phyloP scores from a whole-genome alignment of 179 eudicot species.

The Patellifolia procumbens region DNA sequence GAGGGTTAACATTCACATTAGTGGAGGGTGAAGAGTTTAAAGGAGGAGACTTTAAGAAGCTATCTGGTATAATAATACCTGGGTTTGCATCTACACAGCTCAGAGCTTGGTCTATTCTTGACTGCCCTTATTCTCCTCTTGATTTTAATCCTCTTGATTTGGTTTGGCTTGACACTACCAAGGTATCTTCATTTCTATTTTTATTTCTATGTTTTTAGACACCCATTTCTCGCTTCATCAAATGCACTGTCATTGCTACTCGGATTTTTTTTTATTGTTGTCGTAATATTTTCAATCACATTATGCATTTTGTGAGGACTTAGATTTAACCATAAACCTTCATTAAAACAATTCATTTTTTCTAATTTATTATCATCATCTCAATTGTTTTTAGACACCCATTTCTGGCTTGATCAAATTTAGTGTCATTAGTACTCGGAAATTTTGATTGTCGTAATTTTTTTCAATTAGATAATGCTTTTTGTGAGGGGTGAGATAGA shows the following conservation, averaged over 20 bases:
- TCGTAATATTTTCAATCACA: too few species aligned
- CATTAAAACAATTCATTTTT: too few species aligned
- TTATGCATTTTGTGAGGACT: too few species aligned
- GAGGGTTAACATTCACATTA: neutral
- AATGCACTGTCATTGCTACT: too few species aligned
- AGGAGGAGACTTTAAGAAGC: slow-evolving; percentile 48
- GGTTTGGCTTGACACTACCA: slow-evolving; percentile 96
- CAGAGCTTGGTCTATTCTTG: slow-evolving; percentile 93
- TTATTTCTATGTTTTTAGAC: neutral
- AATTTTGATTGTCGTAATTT: too few species aligned
- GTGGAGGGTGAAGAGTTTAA: slow-evolving; percentile 33
- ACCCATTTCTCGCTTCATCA: too few species aligned
- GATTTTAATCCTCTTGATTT: slow-evolving; percentile 97
- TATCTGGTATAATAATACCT: slow-evolving; percentile 89
- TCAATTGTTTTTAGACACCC: neutral
- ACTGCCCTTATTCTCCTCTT: slow-evolving; percentile 93
- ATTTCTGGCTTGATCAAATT: neutral
- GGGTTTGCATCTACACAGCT: slow-evolving; percentile 97
- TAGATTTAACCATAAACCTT: too few species aligned
- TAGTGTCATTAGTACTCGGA: too few species aligned
- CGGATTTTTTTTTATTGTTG: too few species aligned
- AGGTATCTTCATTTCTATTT: slow-evolving; percentile 35
- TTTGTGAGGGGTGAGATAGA: too few species aligned
- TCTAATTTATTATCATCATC: too few species aligned
- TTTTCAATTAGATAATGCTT: neutral